Evolutionary conservation across 768 basidiomycete species (phyloP), one percentile per base, ranked within the genome.

Genomic region (Kwoniella europaea): DNA sequence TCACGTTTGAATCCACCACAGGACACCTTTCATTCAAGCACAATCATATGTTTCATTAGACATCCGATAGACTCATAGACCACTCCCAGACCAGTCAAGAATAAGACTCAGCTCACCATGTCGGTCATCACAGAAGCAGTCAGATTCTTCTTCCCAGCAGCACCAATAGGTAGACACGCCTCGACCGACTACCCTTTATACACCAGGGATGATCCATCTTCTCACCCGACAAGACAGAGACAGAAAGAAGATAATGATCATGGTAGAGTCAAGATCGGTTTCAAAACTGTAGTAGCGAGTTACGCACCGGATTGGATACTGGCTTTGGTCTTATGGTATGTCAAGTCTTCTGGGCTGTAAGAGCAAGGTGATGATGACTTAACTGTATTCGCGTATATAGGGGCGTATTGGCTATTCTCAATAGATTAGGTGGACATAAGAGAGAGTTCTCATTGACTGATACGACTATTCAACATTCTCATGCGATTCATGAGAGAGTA

Each of bases 391-490:
- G 46, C 18, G 12, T 13, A 50, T 50, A 6, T 27, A 80, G 82
- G 82, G 72, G 76, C 41, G 68, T 79, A 0, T 63, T 81, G 10
- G 74, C 72, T 22, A 66, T 82, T n/a, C 71, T 83, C 6, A 77
- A 78, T 29, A 57, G 72, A 46, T 74, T 76, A 12, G 70, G 71
- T 5, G 82, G 81, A 10, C 80, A 83, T 57, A 81, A 82, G 61
- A 71, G 82, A 4, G 81, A 83, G 43, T 83, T 83, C 72, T 82
- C 81, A 0, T 52, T 83, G 24, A 76, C 62, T 9, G 82, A 83
- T 62, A 81, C 74, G n/a, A 75, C 79, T 0, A 82, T 83, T 46
- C 82, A 83, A 61, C 81, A 81, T 62, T 68, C 82, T 0, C 76
- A 78, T 72, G 79, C 78, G 10, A 61, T 65, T 29, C 75, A 76